Evolutionary conservation across 2,329 filamentous ascomycete species (phyloP).

Genomic region (Aspergillus amoenus): DNA sequence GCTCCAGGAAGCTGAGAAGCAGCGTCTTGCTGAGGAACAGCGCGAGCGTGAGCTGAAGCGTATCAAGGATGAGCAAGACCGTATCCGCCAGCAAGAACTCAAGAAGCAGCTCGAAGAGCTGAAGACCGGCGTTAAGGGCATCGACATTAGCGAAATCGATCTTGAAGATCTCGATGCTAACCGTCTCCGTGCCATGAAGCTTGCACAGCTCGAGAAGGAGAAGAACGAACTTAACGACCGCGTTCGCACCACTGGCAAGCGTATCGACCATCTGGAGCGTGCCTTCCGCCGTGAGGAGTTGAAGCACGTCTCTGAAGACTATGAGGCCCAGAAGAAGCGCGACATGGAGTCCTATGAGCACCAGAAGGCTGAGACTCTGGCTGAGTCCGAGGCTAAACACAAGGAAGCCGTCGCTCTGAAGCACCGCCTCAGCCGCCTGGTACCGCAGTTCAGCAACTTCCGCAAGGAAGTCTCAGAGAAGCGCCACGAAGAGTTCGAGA

Average conservation of each 20-base stretch:
- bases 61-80: constrained; percentile 81
- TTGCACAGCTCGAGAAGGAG: constrained; percentile 93
- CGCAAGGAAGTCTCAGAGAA: constrained; percentile 78
- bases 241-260: constrained; percentile 87
- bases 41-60: constrained; percentile 85
- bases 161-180: constrained; percentile 85
- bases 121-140: constrained; percentile 79
- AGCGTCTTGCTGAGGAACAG: constrained; percentile 87
- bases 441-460: constrained; percentile 82
- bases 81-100: constrained; percentile 87
- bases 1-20: constrained; percentile 83
- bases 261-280: constrained; percentile 94
- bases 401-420: constrained; percentile 90
- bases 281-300: constrained; percentile 93
- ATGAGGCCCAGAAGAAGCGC: constrained; percentile 73
- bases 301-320: constrained; percentile 87
- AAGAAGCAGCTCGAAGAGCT: constrained; percentile 91
- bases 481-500: constrained; percentile 93
- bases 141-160: constrained; percentile 70
- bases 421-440: constrained; percentile 81
- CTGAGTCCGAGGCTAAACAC: constrained; percentile 83
- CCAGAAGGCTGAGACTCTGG: constrained; percentile 72
- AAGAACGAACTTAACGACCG: constrained; percentile 95
- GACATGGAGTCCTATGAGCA: constrained; percentile 80
- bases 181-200: constrained; percentile 88